These are phyloP conservation scores for Strigomonas galati DNA, from an alignment of 208 protist genomes.

Conservation along the genomic window DNA sequence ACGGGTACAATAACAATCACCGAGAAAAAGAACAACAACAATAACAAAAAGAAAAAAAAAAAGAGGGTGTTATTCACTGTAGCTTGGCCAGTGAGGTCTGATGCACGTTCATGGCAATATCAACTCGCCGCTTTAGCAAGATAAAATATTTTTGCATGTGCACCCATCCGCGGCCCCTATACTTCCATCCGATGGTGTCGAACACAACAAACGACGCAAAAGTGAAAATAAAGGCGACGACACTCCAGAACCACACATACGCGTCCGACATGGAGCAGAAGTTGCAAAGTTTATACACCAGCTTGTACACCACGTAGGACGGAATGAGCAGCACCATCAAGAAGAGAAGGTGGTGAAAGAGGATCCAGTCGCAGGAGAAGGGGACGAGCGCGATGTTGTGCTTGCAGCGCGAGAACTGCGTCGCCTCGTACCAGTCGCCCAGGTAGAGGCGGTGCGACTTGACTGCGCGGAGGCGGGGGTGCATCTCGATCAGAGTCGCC, in stretches of 20 bases:
- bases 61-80: conserved; percentile 13
- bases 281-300: conserved; percentile 25
- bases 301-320: conserved; percentile 43
- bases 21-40: conserved; percentile 8
- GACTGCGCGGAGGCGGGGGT: conserved; percentile 76
- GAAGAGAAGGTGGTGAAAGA: conserved; percentile 66
- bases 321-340: conserved; percentile 50
- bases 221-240: conserved; percentile 47
- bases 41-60: too few species aligned
- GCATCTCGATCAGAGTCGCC: conserved; percentile 87
- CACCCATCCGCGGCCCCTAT: conserved; percentile 60
- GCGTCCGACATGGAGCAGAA: conserved; percentile 23
- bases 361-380: conserved; percentile 72
- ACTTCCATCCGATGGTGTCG: conserved; percentile 36
- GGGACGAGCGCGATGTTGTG: conserved; percentile 85
- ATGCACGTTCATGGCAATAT: conserved; percentile 60
- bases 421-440: conserved; percentile 78
- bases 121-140: conserved; percentile 55
- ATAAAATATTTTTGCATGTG: conserved; percentile 84
- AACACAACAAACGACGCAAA: conserved; percentile 30
- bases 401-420: conserved; percentile 81
- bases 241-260: conserved; percentile 75
- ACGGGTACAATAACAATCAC: conserved; percentile 1
- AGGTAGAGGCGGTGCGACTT: conserved; percentile 74
- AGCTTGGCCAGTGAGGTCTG: conserved; percentile 41